Percentiles rank a stretch among this genome's conserved stretches.
These are phyloP conservation scores for Colletotrichum sp. DNA, from an alignment of 2,329 filamentous ascomycete genomes.

Conservation along the genomic window DNA sequence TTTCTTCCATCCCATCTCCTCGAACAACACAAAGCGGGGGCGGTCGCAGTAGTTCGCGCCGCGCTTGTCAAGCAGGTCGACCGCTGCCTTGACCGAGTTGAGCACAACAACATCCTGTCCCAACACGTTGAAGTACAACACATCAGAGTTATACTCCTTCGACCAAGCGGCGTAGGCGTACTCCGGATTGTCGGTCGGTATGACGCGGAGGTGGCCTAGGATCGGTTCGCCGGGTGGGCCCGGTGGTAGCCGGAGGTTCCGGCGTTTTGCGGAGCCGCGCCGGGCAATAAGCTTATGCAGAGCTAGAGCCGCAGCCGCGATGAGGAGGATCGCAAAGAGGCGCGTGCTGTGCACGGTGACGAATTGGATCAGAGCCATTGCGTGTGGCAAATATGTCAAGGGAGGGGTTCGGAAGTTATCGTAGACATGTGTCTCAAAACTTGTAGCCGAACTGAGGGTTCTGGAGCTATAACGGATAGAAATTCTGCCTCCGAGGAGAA, in stretches of 20 bases:
- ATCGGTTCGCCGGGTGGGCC: slow-evolving; percentile 41
- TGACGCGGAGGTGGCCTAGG: slow-evolving; percentile 48
- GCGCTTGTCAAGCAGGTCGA: slow-evolving; percentile 48
- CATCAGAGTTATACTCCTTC: slow-evolving; percentile 55
- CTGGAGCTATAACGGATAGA: neutral
- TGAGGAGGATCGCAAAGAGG: neutral
- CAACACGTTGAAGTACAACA: slow-evolving; percentile 32
- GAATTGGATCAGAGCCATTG: neutral
- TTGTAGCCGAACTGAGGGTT: neutral
- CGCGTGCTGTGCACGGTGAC: neutral
- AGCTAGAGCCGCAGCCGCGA: neutral
- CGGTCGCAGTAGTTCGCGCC: slow-evolving; percentile 49
- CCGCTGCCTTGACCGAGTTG: slow-evolving; percentile 45
- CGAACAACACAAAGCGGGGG: slow-evolving; percentile 46
- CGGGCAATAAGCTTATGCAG: neutral
- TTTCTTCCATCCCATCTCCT: slow-evolving; percentile 49
- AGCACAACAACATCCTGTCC: slow-evolving; percentile 43
- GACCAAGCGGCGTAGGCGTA: slow-evolving; percentile 34
- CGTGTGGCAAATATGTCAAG: neutral
- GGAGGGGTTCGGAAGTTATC: neutral
- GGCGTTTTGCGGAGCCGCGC: neutral
- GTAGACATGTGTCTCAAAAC: neutral
- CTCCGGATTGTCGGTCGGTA: slow-evolving; percentile 38
- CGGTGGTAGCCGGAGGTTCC: slow-evolving; percentile 30
- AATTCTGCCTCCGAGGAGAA: neutral